Base-by-base conservation (phyloP, 2,329 filamentous ascomycete species). In the Pezicula rhizophila region DNA sequence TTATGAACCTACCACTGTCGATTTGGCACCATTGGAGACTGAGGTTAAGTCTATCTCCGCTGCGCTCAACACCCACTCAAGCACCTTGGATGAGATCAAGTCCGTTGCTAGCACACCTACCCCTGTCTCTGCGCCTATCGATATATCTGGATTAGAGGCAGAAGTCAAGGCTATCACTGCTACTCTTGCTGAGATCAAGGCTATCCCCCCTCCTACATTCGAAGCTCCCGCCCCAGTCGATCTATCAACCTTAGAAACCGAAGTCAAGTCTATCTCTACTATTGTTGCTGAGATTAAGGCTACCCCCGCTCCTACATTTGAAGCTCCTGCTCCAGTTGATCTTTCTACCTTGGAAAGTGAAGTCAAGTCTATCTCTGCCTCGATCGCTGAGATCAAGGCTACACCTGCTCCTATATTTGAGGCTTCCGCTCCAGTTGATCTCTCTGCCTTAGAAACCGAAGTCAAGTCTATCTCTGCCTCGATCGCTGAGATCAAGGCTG, bases 11-110 rank as follows among this genome's bases (percentile, higher is more conserved):
- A 46, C 17, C 20, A 25, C 18, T n/a, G 23, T 46, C n/a, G 43
- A 46, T 25, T 20, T 35, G 17, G 15, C 28, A 10, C 14, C 42
- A 12, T 26, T 46, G 15, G 49, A 53, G 23, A 34, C 47, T 17
- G 48, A 53, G 0, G 49, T 57, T 7, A 43, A 42, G 17, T 48
- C 49, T 17, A 47, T 57, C 18, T 37, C 40, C 11, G 37, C 41
- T 14, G 51, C 50, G 2, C 37, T 56, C 14, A 50, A 56, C 11
- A 34, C 25, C 12, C 52, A 53, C 26, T 49, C 48, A 15, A 43
- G 34, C 14, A 48, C 49, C 14, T 40, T 59, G 5, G 42, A 42
- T 11, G 58, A 58, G 12, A 58, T 61, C 44, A 56, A 59, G 33
- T 35, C 52, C 18, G 48, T 48, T 33, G 46, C 53, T 20, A 42